A percentile compares a stretch with the other conserved stretches of the same genome.
Evolutionary conservation across 2,329 filamentous ascomycete species (phyloP).

Genomic region (Fusarium concolor): DNA sequence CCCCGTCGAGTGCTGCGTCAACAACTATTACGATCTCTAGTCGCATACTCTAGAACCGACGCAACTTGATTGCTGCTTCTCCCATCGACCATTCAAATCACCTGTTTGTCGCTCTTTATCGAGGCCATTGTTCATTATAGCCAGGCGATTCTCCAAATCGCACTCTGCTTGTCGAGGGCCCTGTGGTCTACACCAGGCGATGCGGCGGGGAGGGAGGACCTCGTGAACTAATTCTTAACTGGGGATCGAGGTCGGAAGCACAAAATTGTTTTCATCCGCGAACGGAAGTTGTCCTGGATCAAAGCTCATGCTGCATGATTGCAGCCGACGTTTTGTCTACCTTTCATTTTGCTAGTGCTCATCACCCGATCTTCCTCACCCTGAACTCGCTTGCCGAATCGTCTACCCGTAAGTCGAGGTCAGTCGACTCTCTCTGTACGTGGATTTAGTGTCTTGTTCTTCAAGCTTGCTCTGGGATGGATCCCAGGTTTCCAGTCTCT

Average conservation of each 20-base stretch:
- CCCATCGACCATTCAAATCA: background rate
- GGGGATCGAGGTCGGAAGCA: slow-evolving; percentile 51
- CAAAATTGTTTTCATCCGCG: slow-evolving; percentile 14
- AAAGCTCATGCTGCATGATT: slow-evolving; percentile 29
- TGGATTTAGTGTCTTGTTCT: background rate
- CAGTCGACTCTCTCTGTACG: background rate
- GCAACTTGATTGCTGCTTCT: background rate
- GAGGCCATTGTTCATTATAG: background rate
- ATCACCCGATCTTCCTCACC: background rate
- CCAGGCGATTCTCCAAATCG: slow-evolving; percentile 34
- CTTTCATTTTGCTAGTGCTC: slow-evolving; percentile 22
- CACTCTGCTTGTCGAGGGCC: slow-evolving; percentile 35
- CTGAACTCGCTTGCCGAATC: slow-evolving; percentile 1
- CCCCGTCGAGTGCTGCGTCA: background rate
- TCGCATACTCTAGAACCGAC: background rate
- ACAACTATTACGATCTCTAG: slow-evolving; percentile 4
- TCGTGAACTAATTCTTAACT: slow-evolving; percentile 50
- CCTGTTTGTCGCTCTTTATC: background rate
- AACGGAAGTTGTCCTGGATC: slow-evolving; percentile 11
- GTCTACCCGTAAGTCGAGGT: background rate
- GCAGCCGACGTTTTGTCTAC: slow-evolving; percentile 16
- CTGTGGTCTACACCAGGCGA: slow-evolving; percentile 54
- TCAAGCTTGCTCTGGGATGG: slow-evolving; percentile 61
- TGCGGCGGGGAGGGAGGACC: slow-evolving; percentile 58
- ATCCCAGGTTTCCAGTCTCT: slow-evolving; percentile 69